Conservation (phyloP, 2,329 filamentous ascomycete genomes). For the Aspergillus eucalypticola region DNA sequence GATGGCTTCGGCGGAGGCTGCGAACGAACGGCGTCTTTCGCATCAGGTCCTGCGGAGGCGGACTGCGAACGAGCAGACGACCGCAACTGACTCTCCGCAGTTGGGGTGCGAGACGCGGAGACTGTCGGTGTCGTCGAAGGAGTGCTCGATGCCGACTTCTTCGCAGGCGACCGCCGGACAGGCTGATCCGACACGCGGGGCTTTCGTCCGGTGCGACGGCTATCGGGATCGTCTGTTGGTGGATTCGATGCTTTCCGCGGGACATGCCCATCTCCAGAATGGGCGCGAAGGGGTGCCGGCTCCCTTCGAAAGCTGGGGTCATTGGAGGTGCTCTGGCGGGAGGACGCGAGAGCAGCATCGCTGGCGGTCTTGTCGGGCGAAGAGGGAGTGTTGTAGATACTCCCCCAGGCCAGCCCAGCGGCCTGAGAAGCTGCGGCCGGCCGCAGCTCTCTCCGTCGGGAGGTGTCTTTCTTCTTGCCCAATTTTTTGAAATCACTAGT, state of each 20-base stretch:
- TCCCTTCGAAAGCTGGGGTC: constrained; percentile 31
- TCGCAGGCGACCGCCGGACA: constrained; percentile 13
- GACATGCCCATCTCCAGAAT: constrained; percentile 26
- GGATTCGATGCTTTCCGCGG: constrained; percentile 10
- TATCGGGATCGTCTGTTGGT: constrained; percentile 9
- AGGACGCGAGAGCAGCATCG: constrained; percentile 32
- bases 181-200: constrained; percentile 9
- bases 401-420: constrained; percentile 63
- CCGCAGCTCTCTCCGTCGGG: constrained; percentile 46
- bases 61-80: constrained; percentile 12
- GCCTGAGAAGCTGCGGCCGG: constrained; percentile 63
- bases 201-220: constrained; percentile 13
- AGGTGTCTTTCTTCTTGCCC: constrained; percentile 45
- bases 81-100: constrained; percentile 11
- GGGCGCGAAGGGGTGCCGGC: constrained; percentile 18
- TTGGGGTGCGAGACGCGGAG: constrained; percentile 1
- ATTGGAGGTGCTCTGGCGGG: constrained; percentile 30
- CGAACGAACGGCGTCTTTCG: constrained; percentile 21
- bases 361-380: constrained; percentile 30
- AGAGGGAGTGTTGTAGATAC: constrained; percentile 31
- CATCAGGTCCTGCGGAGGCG: constrained; percentile 20
- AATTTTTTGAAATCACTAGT: constrained; percentile 49
- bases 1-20: constrained; percentile 33
- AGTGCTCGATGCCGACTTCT: constrained; percentile 14
- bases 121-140: constrained; percentile 2